Evolutionary conservation across 169 alveolate species (phyloP), one percentile per base, ranked within the genome.

Genomic region (Plasmodium fragile): DNA sequence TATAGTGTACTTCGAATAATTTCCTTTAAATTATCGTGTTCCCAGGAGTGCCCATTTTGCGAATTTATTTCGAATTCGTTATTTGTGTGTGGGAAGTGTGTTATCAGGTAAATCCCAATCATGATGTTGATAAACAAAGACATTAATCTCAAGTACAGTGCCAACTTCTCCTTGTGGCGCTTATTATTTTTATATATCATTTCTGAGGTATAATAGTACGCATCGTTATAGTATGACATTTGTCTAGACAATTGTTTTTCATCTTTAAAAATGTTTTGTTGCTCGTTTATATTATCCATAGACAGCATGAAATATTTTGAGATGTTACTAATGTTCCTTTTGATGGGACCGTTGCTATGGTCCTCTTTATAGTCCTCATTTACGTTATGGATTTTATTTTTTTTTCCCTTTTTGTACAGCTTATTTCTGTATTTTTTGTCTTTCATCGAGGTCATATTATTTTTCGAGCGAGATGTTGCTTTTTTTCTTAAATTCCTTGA

Each of bases 221-320:
- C 93, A 52, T 84, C 93, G 78, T 84, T 84, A 73, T 84, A 84
- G 41, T 84, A 84, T 2, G 93, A 84, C 93, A 84, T 84, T 53
- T 84, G 93, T 32, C 84, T 41, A 11, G 93, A 84, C 25, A 84
- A 45, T 52, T 84, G 93, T 84, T 84, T 84, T 84, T 84, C 93
- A 30, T 84, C 85, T 49, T 84, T 84, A 84, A 84, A 84, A 43
- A 84, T 84, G 10, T 84, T 84, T 73, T 73, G 79, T 49, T 84
- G 79, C 22, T 84, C 93, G 79, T 84, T 84, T 43, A 25, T 43
- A 73, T 84, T 84, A 8, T 84, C 93, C 80, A 84, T 84, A 36
- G 93, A 84, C 5, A 84, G 45, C 59, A 75, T 84, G 79, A 84
- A 84, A 73, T 84, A 84, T 49, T 72, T 72, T 34, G 93, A 49